These are phyloP conservation scores for Sophora flavescens DNA, from an alignment of 306 rosid species.

Conservation along the genomic window DNA sequence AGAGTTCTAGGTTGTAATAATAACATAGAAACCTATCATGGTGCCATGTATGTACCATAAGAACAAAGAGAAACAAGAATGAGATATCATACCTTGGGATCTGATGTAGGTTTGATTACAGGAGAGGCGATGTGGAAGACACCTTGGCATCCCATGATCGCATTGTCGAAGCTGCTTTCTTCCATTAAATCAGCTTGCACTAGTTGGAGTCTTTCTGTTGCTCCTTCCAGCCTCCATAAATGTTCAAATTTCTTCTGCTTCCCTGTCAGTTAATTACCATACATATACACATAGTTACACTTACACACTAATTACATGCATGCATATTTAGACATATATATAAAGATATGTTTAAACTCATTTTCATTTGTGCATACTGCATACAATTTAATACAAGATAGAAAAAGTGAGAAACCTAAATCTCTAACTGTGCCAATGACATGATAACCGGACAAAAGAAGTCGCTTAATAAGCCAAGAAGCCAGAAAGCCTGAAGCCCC, in stretches of 20 bases:
- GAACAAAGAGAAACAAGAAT: background rate
- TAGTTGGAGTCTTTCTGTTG: conserved; percentile 72
- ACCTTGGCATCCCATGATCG: conserved; percentile 80
- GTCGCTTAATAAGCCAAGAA: conserved; percentile 80
- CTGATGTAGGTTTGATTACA: conserved; percentile 62
- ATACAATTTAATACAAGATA: background rate
- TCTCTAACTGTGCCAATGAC: conserved; percentile 83
- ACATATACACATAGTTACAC: background rate
- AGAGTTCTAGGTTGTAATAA: background rate
- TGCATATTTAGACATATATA: too few species aligned
- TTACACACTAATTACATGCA: too few species aligned
- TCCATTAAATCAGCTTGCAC: conserved; percentile 80
- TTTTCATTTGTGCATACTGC: background rate
- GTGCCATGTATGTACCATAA: background rate
- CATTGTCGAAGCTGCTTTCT: conserved; percentile 81
- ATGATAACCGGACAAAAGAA: conserved; percentile 79
- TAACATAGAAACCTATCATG: too few species aligned
- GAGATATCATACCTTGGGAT: conserved; percentile 71
- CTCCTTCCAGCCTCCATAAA: conserved; percentile 85
- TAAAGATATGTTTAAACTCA: background rate
- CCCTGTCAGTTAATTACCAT: conserved; percentile 46
- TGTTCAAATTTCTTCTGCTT: conserved; percentile 72
- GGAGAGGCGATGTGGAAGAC: conserved; percentile 96
- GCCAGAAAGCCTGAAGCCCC: conserved; percentile 94
- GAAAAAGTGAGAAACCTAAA: conserved; percentile 57